Percentiles rank a stretch among this genome's conserved stretches.
phyloP scores from a whole-genome alignment of 768 basidiomycete genomes.

The Mycena kentingensis region DNA sequence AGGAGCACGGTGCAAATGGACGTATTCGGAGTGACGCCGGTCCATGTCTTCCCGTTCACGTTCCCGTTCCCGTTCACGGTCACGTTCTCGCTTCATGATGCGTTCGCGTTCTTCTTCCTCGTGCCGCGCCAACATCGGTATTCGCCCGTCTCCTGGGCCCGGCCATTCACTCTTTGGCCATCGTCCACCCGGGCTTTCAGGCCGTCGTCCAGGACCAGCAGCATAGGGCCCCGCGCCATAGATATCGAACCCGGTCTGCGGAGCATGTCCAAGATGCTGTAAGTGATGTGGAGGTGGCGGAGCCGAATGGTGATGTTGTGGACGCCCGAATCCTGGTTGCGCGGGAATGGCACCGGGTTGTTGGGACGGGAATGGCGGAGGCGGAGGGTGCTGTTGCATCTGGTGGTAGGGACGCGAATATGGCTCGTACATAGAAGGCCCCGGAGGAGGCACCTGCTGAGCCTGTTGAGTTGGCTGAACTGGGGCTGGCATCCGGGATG shows the following conservation, averaged over 20 bases:
- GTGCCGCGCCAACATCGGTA: constrained; percentile 28
- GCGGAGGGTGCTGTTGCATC: constrained; percentile 6
- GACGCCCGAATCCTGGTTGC: constrained; percentile 14
- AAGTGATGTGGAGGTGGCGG: constrained; percentile 22
- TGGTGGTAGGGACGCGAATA: constrained; percentile 6
- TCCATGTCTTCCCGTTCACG: constrained; percentile 22
- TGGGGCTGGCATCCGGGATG: neutral
- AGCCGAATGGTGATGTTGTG: constrained; percentile 21
- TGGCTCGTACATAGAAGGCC: constrained; percentile 17
- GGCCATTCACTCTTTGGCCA: constrained; percentile 33
- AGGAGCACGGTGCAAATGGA: constrained; percentile 30
- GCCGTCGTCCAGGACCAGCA: constrained; percentile 15
- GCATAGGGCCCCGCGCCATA: constrained; percentile 24
- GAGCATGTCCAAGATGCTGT: constrained; percentile 17
- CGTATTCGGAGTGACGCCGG: constrained; percentile 36
- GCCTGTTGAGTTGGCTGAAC: constrained; percentile 13
- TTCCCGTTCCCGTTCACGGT: constrained; percentile 23
- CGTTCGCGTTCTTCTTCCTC: constrained; percentile 36
- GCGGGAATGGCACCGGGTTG: too few species aligned
- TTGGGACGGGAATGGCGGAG: constrained; percentile 8
- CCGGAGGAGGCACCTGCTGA: constrained; percentile 5
- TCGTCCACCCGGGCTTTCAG: constrained; percentile 25
- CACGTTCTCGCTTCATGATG: constrained; percentile 29
- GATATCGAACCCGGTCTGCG: constrained; percentile 23
- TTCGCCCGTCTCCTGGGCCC: constrained; percentile 21